Conservation (phyloP, 192 early-diverging fungal genomes). For the Dissophora ornata region DNA sequence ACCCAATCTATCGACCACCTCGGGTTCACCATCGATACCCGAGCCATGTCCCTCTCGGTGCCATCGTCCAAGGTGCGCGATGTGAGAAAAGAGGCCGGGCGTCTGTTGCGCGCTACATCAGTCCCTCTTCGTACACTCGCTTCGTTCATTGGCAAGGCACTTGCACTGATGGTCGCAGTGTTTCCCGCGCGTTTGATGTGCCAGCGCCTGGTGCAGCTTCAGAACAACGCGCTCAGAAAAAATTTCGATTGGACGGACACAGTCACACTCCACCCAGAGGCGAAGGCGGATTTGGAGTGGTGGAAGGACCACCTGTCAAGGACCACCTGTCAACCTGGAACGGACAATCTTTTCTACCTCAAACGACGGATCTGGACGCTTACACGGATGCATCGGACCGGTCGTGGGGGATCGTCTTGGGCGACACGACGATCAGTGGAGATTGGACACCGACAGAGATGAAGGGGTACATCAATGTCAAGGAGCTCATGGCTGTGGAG, state of each 20-base stretch:
- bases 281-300: slow-evolving; percentile 5
- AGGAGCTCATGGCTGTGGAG: slow-evolving; percentile 18
- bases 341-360: slow-evolving; percentile 10
- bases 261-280: slow-evolving; percentile 17
- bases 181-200: slow-evolving; percentile 38
- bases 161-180: slow-evolving; percentile 22
- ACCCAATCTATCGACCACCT: slow-evolving; percentile 24
- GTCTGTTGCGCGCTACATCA: neutral
- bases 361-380: slow-evolving; percentile 12
- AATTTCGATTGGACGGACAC: slow-evolving; percentile 12
- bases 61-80: slow-evolving; percentile 5
- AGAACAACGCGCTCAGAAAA: slow-evolving; percentile 27
- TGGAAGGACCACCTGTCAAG: slow-evolving; percentile 4
- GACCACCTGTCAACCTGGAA: too few species aligned
- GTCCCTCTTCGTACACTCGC: slow-evolving; percentile 7
- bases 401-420: slow-evolving; percentile 22
- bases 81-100: neutral
- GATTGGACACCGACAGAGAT: slow-evolving; percentile 10
- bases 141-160: slow-evolving; percentile 14
- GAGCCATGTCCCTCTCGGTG: slow-evolving; percentile 29
- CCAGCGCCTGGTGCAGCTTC: slow-evolving; percentile 13
- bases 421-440: neutral
- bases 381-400: slow-evolving; percentile 39
- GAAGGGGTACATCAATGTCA: slow-evolving; percentile 20
- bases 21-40: slow-evolving; percentile 31